These are phyloP conservation scores for Persicaria maculosa DNA, from an alignment of 148 eudicot species.

Conservation along the genomic window DNA sequence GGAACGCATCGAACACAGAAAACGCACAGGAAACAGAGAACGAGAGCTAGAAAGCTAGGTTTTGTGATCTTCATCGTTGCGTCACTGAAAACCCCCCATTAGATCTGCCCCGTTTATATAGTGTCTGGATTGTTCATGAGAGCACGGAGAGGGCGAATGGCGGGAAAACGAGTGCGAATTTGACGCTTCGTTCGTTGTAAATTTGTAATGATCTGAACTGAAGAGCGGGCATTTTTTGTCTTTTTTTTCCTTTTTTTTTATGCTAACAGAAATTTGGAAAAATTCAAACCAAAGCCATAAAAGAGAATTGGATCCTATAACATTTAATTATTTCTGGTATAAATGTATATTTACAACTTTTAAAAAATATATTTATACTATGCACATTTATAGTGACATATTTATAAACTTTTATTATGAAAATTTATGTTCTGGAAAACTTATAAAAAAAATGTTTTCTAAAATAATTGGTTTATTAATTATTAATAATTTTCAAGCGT, in stretches of 20 bases:
- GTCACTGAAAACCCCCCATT: background rate
- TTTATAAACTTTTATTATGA: too few species aligned
- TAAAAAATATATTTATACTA: too few species aligned
- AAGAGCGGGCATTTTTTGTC: background rate
- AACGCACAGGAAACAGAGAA: background rate
- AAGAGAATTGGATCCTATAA: too few species aligned
- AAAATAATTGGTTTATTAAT: too few species aligned
- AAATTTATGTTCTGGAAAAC: too few species aligned
- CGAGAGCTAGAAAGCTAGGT: background rate
- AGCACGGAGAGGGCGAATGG: background rate
- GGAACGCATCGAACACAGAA: background rate
- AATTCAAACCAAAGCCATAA: too few species aligned
- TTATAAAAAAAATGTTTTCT: too few species aligned
- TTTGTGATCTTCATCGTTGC: background rate
- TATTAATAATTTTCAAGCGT: too few species aligned
- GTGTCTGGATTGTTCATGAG: constrained; percentile 1
- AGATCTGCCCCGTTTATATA: background rate
- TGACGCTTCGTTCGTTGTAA: background rate
- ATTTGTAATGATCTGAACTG: background rate
- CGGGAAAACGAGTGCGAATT: constrained; percentile 2
- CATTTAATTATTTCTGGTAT: too few species aligned
- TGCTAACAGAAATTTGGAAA: too few species aligned
- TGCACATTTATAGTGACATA: too few species aligned
- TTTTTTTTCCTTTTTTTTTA: background rate
- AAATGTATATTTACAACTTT: too few species aligned